phyloP scores from a whole-genome alignment of 495 filamentous ascomycete genomes.

The Trichoderma parareesei region DNA sequence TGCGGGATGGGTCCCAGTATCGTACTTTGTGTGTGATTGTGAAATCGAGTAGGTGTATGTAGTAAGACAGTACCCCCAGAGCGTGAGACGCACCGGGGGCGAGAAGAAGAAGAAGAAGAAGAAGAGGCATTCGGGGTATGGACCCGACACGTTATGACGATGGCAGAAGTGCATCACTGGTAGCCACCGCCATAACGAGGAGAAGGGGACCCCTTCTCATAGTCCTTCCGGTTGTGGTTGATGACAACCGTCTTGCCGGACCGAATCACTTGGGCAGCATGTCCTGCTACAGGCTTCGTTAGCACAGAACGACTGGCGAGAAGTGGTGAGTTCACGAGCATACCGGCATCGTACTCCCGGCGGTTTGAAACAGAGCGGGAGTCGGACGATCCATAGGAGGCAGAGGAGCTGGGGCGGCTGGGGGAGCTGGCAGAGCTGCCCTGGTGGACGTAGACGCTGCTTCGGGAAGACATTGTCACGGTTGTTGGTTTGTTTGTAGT shows the following conservation, averaged over 20 bases:
- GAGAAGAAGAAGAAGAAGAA: neutral
- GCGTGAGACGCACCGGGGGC: too few species aligned
- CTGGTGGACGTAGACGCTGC: slow-evolving; percentile 4
- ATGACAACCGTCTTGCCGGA: neutral
- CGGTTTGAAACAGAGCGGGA: neutral
- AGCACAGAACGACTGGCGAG: neutral
- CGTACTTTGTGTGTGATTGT: neutral
- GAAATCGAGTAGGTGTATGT: neutral
- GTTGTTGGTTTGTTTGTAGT: neutral
- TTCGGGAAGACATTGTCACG: neutral
- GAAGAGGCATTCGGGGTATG: neutral
- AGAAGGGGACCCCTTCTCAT: neutral
- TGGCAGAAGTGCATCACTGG: neutral
- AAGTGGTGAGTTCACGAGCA: neutral
- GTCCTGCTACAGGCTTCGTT: neutral
- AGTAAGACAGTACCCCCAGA: neutral
- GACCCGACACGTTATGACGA: neutral
- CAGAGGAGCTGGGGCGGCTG: neutral
- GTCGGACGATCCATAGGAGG: neutral
- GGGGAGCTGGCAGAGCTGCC: neutral
- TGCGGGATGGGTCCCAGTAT: neutral
- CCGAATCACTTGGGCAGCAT: neutral
- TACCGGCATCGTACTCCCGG: neutral
- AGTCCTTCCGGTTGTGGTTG: neutral
- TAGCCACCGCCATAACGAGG: neutral